Percentiles rank a stretch among this genome's conserved stretches.
phyloP scores from a whole-genome alignment of 305 asterid species.

The Solanum chacoense region DNA sequence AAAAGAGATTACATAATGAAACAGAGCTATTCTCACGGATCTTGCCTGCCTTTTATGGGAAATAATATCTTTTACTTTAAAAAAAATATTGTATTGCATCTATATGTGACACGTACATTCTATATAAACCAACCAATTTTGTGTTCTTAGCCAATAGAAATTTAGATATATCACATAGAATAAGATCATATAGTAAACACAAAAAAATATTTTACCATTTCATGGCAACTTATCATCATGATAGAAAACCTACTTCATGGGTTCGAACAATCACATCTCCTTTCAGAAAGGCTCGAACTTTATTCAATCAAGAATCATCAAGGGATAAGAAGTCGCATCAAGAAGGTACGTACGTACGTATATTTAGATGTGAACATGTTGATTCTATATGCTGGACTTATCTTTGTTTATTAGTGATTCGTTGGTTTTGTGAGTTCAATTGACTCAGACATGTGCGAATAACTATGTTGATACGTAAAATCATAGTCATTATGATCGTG shows the following conservation, averaged over 20 bases:
- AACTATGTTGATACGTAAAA: background rate
- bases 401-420: background rate
- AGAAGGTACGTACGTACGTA: slow-evolving; percentile 18
- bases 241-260: slow-evolving; percentile 34
- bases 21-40: slow-evolving; percentile 16
- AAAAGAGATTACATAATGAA: background rate
- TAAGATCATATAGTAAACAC: background rate
- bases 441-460: background rate
- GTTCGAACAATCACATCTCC: slow-evolving; percentile 54
- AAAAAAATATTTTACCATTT: background rate
- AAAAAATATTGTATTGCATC: background rate
- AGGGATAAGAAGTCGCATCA: slow-evolving; percentile 41
- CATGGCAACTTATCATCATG: background rate
- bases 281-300: slow-evolving; percentile 52
- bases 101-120: background rate
- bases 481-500: background rate
- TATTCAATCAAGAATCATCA: slow-evolving; percentile 35
- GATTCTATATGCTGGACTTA: background rate
- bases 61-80: slow-evolving; percentile 4
- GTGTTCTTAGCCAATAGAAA: background rate
- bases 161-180: background rate
- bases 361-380: background rate
- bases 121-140: background rate
- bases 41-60: slow-evolving; percentile 16
- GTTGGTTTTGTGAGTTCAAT: background rate